Base-by-base conservation (phyloP, 2,329 filamentous ascomycete genomes). In the Thielaviopsis musarum region DNA sequence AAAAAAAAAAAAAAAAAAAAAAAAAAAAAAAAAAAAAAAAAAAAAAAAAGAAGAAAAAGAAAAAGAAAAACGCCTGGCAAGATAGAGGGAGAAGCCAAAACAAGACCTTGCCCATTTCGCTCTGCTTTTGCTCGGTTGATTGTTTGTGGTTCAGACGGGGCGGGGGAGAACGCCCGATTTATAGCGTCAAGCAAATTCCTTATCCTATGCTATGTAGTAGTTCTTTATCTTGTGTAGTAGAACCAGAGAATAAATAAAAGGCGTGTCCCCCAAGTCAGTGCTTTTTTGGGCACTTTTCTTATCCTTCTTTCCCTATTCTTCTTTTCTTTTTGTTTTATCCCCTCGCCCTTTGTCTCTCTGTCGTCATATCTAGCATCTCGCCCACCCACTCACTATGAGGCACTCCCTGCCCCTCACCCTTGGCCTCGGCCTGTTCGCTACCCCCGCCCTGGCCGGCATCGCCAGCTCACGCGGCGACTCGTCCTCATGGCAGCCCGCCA, bases 401-500 rank as follows among this genome's bases (percentile, higher is more conserved):
- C 9, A 30, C 34, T 15, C 22, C 15, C 41, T 34, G 5, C 28
- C 41, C 21, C n/a, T 55, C n/a, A 22, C 53, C 34, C 34, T 60
- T 9, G 26, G 24, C 5, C 54, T 60, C 10, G 34, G 49, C 24
- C 2, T 45, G 4, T 45, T 17, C 38, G 28, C 30, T 4, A 15
- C 65, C 6, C 61, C 64, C 41, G 66, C 61, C 24, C 63, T 64
- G 28, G 65, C 64, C n/a, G 66, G 64, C 64, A 54, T 66, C n/a
- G 65, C 63, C 22, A 57, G 62, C 54, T 59, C 61, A 26, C 65
- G 66, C 6, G 60, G 61, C 24, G 62, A 66, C 58, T 64, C 67
- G 12, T 24, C 60, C 41, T 66, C 68, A 56, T 70, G 68, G 69
- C 64, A 63, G 19, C 66, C 67, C 17, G 64, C 69, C 2, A 64